Evolutionary conservation across 116 monocot genomes (phyloP).

Genomic region (Papilionanthe hybrid): DNA sequence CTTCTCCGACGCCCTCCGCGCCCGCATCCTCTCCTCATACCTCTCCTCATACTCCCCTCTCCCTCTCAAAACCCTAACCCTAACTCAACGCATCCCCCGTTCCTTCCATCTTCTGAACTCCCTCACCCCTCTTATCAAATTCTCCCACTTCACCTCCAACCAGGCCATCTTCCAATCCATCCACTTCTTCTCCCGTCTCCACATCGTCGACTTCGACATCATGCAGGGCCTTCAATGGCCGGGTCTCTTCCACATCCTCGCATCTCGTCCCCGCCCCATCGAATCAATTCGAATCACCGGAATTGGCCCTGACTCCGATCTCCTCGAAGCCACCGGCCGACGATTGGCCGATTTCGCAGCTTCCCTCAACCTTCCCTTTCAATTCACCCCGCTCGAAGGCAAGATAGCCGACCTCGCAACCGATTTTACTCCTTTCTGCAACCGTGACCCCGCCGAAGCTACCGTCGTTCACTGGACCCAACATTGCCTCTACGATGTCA

Average conservation of each 20-base stretch:
- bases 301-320: constrained; percentile 54
- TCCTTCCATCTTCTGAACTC: constrained; percentile 72
- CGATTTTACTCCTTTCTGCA: constrained; percentile 12
- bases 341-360: constrained; percentile 73
- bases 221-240: constrained; percentile 98
- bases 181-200: constrained; percentile 48
- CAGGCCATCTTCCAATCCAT: constrained; percentile 81
- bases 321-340: constrained; percentile 72
- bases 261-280: constrained; percentile 46
- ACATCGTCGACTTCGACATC: constrained; percentile 85
- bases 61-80: background rate
- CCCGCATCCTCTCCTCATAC: constrained; percentile 56
- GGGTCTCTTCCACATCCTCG: constrained; percentile 83
- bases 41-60: constrained; percentile 50
- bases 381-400: constrained; percentile 57
- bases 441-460: constrained; percentile 30
- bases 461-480: constrained; percentile 90
- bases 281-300: constrained; percentile 70
- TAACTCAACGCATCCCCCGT: constrained; percentile 30
- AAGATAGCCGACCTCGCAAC: constrained; percentile 56
- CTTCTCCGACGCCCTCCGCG: constrained; percentile 73
- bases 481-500: constrained; percentile 83
- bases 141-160: constrained; percentile 96
- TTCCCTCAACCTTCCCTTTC: constrained; percentile 58
- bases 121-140: constrained; percentile 72